These are phyloP conservation scores for Kodamaea plutei DNA, from an alignment of 1,139 yeast species.

Conservation along the genomic window DNA sequence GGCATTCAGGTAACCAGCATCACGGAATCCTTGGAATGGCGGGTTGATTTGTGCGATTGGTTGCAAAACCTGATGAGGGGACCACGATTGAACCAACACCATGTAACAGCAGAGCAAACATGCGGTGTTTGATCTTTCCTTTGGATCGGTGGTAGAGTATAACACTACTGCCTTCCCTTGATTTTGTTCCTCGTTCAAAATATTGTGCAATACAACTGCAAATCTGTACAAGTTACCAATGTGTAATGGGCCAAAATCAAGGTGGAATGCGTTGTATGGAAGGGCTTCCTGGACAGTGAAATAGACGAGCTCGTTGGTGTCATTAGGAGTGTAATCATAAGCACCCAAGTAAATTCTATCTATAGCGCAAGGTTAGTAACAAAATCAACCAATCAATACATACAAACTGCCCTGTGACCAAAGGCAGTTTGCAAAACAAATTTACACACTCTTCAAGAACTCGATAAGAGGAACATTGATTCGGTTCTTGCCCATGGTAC, in stretches of 20 bases:
- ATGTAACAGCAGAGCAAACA: conserved; percentile 90
- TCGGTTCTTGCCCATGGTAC: conserved; percentile 19
- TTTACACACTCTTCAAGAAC: conserved; percentile 41
- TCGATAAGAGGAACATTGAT: conserved; percentile 36
- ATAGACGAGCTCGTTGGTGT: conserved; percentile 71
- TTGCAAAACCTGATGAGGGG: conserved; percentile 94
- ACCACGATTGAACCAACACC: conserved; percentile 95
- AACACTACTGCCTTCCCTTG: conserved; percentile 88
- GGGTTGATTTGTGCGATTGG: conserved; percentile 92
- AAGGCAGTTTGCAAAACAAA: not conserved
- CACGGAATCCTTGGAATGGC: conserved; percentile 91
- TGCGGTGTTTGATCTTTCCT: conserved; percentile 89
- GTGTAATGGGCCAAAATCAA: conserved; percentile 94
- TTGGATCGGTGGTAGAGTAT: conserved; percentile 77
- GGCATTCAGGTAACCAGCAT: conserved; percentile 94
- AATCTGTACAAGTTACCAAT: conserved; percentile 90
- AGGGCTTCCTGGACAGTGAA: conserved; percentile 91
- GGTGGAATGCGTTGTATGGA: conserved; percentile 88
- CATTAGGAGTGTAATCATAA: conserved; percentile 73
- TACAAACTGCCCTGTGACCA: too few species aligned
- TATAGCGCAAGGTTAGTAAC: conserved; percentile 26
- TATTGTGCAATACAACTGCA: conserved; percentile 90
- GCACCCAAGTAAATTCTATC: conserved; percentile 91
- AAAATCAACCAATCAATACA: not conserved
- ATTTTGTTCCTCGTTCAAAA: conserved; percentile 78